Percentiles rank a stretch among this genome's conserved stretches.
Conservation (phyloP, 2,329 filamentous ascomycete species). For the Fusarium temperatum region DNA sequence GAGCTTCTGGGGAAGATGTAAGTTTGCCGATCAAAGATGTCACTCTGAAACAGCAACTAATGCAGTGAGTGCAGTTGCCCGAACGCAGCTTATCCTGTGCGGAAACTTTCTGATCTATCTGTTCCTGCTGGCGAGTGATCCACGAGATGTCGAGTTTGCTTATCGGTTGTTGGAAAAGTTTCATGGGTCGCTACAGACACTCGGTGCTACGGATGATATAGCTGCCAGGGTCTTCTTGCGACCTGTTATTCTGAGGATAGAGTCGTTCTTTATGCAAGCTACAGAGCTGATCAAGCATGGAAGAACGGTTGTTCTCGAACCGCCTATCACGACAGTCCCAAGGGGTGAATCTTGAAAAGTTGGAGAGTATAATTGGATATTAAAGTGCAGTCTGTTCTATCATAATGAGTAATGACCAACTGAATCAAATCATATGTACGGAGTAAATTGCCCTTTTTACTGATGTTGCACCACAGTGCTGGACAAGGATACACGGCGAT, state of each 20-base stretch:
- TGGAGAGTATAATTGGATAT: background rate
- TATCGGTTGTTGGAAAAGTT: conserved; percentile 50
- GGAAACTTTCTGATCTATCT: conserved; percentile 60
- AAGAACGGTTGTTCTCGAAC: conserved; percentile 22
- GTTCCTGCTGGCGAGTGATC: conserved; percentile 54
- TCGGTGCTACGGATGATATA: conserved; percentile 45
- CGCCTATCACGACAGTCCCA: conserved; percentile 14
- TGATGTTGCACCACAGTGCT: background rate
- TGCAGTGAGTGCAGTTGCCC: conserved; percentile 34
- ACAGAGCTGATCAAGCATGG: conserved; percentile 39
- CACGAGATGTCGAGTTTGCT: conserved; percentile 46
- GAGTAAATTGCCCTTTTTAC: background rate
- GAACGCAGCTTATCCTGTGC: conserved; percentile 57
- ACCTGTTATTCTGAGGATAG: conserved; percentile 50
- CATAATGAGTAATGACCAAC: conserved; percentile 12
- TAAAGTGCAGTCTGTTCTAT: background rate
- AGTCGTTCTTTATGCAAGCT: conserved; percentile 53
- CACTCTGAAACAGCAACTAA: background rate
- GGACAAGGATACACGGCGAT: background rate
- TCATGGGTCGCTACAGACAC: conserved; percentile 49
- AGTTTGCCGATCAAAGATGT: conserved; percentile 33
- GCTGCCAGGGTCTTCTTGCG: conserved; percentile 47
- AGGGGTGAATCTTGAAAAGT: background rate
- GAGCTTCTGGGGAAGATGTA: conserved; percentile 57
- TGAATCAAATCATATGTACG: too few species aligned